phyloP scores from a whole-genome alignment of 192 early-diverging fungal genomes.

The Coemansia sp. region DNA sequence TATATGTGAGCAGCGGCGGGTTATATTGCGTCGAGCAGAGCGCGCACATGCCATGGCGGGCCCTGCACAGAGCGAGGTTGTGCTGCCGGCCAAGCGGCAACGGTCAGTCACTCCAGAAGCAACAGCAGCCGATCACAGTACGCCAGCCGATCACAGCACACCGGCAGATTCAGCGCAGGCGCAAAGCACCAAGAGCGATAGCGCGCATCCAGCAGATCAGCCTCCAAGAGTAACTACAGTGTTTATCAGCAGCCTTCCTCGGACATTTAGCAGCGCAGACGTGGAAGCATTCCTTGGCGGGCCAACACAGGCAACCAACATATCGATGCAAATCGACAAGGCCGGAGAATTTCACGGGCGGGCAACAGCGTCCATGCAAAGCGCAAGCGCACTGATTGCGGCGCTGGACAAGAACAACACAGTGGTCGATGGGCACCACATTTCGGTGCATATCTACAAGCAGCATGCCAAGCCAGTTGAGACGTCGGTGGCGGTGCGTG shows the following conservation, averaged over 20 bases:
- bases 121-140: neutral
- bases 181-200: neutral
- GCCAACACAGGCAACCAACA: neutral
- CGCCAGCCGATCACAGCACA: neutral
- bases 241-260: constrained; percentile 34
- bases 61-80: neutral
- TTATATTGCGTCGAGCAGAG: constrained; percentile 23
- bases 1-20: constrained; percentile 23
- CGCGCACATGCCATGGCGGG: neutral
- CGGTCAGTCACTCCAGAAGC: neutral
- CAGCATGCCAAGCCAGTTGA: constrained; percentile 12
- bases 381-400: constrained; percentile 20
- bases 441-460: constrained; percentile 42
- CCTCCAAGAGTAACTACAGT: constrained; percentile 5
- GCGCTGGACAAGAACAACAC: constrained; percentile 43
- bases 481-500: constrained; percentile 20
- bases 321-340: constrained; percentile 22
- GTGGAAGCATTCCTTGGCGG: constrained; percentile 26
- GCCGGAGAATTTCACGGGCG: constrained; percentile 32
- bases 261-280: constrained; percentile 6
- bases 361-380: constrained; percentile 20
- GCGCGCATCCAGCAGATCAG: neutral
- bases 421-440: constrained; percentile 15
- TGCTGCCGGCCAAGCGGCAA: constrained; percentile 6
- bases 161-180: neutral